Evolutionary conservation across 1,284 basidiomycete genomes (phyloP).

Genomic region (Stygiomarasmius scandens): DNA sequence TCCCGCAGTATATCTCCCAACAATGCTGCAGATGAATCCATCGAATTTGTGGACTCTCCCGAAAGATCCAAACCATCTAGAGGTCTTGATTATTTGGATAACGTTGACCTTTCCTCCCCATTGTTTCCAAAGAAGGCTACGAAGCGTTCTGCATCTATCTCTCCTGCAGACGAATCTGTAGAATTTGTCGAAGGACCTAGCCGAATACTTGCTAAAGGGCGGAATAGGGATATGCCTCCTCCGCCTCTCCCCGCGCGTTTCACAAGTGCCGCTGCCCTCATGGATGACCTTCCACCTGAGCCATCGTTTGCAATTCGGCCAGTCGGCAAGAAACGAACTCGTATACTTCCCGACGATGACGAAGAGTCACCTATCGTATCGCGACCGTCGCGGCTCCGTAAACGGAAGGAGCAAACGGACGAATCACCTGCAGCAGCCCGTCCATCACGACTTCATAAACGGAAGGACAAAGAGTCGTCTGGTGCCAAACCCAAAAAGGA

Average conservation of each 20-base stretch:
- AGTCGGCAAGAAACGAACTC: constrained; percentile 28
- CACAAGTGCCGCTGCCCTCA: not conserved
- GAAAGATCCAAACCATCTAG: not conserved
- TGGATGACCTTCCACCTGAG: constrained; percentile 35
- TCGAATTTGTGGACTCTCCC: not conserved
- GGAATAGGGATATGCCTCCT: constrained; percentile 38
- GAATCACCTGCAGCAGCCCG: constrained; percentile 3
- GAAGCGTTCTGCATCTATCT: not conserved
- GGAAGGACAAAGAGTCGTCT: constrained; percentile 1
- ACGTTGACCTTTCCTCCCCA: not conserved
- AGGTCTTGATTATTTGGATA: not conserved
- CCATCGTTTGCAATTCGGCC: constrained; percentile 60
- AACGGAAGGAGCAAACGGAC: too few species aligned
- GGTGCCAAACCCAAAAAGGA: constrained; percentile 32
- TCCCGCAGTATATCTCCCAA: not conserved
- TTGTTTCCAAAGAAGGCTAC: not conserved
- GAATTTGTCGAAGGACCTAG: constrained; percentile 22
- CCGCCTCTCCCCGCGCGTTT: constrained; percentile 31
- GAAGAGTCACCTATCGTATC: too few species aligned
- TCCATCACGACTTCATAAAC: constrained; percentile 9
- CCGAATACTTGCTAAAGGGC: too few species aligned
- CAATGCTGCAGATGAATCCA: constrained; percentile 13
- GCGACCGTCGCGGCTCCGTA: too few species aligned
- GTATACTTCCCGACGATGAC: constrained; percentile 15
- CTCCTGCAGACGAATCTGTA: constrained; percentile 20